Base-by-base conservation (phyloP, 495 filamentous ascomycete genomes). In the Daldinia bambusicola region DNA sequence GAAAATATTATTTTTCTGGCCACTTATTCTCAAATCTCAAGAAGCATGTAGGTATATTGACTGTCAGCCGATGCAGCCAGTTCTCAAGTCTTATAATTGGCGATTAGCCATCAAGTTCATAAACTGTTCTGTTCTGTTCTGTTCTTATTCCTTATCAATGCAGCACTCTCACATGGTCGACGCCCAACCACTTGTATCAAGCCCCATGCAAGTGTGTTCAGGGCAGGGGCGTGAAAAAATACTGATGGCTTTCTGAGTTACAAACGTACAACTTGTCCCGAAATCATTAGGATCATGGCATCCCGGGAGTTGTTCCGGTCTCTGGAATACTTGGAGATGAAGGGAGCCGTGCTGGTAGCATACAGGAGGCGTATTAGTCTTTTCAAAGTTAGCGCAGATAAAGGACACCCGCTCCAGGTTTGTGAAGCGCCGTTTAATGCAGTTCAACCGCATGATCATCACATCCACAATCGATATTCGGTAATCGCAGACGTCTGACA, bases 341-440 rank as follows among this genome's bases (percentile, higher is more conserved):
- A 40, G 10, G 31, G 16, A 57, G 22, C 16, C 51, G n/a, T 32
- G 10, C 8, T 12, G 18, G 20, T 10, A 20, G 32, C 31, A 53
- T 36, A 36, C 0, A 36, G 34, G 34, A 36, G 26, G 26, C 34
- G 34, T 36, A 1, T 36, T 10, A 36, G 34, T 5, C 34, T 36
- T 5, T 36, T 6, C 34, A 1, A 3, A 1, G 26, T 26, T 36
- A 36, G 34, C 9, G n/a, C 66, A 67, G 30, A 78, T 69, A 32
- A 78, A 70, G 38, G 60, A 65, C 48, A 78, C 69, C 31, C 67
- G 56, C 32, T 70, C 58, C 40, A 76, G 58, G 16, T 58, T 68
- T 18, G 30, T 31, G 31, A 78, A 59, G 2, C 58, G 62, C n/a
- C 30, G 51, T 43, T 63, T 32, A 13, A 67, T 48, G 43, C 67